phyloP scores from a whole-genome alignment of 805 yeast species.

The Teunomyces pallodes region DNA sequence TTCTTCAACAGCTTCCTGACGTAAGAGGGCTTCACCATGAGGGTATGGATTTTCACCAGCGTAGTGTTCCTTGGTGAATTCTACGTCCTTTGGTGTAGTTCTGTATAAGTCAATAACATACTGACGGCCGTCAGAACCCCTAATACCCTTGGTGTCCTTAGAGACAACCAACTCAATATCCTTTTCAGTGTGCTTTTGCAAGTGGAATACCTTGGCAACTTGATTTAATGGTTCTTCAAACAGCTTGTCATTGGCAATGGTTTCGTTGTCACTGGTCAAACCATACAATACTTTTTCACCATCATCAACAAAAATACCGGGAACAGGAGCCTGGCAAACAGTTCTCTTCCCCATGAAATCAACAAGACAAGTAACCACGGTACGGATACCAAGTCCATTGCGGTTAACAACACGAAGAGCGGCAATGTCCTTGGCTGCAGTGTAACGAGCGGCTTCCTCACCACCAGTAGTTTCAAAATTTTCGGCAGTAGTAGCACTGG shows the following conservation, averaged over 20 bases:
- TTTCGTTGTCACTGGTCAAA: constrained; percentile 55
- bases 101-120: constrained; percentile 84
- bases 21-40: constrained; percentile 71
- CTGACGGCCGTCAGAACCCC: constrained; percentile 80
- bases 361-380: constrained; percentile 78
- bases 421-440: constrained; percentile 73
- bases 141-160: constrained; percentile 78
- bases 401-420: constrained; percentile 69
- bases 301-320: constrained; percentile 68
- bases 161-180: constrained; percentile 60
- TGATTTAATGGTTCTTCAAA: constrained; percentile 57
- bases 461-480: constrained; percentile 69
- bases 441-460: constrained; percentile 78
- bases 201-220: constrained; percentile 73
- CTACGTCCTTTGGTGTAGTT: constrained; percentile 80
- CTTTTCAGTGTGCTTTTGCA: constrained; percentile 63
- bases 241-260: constrained; percentile 47
- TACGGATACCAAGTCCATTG: constrained; percentile 59
- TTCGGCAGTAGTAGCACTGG: constrained; percentile 56
- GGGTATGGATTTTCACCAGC: constrained; percentile 61
- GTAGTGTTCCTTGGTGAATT: constrained; percentile 62
- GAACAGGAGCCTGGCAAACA: constrained; percentile 92
- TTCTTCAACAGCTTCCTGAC: constrained; percentile 86
- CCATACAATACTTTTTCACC: constrained; percentile 70
- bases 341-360: constrained; percentile 89